Conservation (phyloP, 768 basidiomycete genomes). For the Lentinula guzmanii region DNA sequence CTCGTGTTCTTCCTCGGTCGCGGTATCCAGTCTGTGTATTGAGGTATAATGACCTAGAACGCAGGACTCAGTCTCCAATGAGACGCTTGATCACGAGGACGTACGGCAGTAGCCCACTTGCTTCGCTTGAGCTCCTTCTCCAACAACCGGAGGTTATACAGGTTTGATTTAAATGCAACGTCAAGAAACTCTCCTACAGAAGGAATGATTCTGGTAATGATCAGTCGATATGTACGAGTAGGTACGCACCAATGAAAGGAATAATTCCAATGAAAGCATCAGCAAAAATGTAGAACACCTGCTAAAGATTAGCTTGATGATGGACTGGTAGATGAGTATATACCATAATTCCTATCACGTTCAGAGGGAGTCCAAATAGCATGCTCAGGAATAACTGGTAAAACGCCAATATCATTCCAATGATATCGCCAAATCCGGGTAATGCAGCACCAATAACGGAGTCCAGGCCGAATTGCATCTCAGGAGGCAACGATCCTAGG, state of each 20-base stretch:
- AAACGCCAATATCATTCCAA: conserved; percentile 5
- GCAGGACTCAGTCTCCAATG: not conserved
- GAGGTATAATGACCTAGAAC: conserved; percentile 7
- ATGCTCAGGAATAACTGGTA: conserved; percentile 10
- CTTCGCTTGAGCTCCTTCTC: conserved; percentile 9
- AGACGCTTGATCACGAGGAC: not conserved
- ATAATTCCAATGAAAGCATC: conserved; percentile 9
- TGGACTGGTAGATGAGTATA: not conserved
- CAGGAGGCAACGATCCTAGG: conserved; percentile 5
- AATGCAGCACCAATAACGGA: conserved; percentile 8
- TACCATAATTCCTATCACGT: conserved; percentile 8
- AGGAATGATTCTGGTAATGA: not conserved
- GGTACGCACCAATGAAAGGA: conserved; percentile 1
- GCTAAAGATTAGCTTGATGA: not conserved
- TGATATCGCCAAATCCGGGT: conserved; percentile 5
- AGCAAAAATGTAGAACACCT: conserved; percentile 6
- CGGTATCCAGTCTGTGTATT: conserved; percentile 8
- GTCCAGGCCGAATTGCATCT: conserved; percentile 10
- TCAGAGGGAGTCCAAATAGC: conserved; percentile 7
- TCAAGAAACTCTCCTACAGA: conserved; percentile 8
- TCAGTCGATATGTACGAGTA: not conserved
- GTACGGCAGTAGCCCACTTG: conserved; percentile 5
- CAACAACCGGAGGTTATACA: conserved; percentile 8
- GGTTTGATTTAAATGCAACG: conserved; percentile 10
- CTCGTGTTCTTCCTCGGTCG: not conserved